Percentiles rank a stretch among this genome's conserved stretches.
These are phyloP conservation scores for Hygrocybe coccinea DNA, from an alignment of 768 basidiomycete genomes.

Conservation along the genomic window DNA sequence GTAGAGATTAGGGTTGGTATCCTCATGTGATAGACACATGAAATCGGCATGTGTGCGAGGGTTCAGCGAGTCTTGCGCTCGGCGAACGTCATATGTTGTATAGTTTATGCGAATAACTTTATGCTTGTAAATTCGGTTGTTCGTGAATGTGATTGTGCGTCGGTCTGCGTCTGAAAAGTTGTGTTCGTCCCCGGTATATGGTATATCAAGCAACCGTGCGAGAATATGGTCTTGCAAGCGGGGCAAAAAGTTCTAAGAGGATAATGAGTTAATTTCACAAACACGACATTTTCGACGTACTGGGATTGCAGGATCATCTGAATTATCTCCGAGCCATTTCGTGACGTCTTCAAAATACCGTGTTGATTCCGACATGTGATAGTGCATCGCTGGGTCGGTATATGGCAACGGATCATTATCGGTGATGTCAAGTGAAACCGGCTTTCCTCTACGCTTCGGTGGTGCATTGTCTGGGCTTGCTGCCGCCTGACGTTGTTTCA, in stretches of 20 bases:
- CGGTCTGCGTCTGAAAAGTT: constrained; percentile 14
- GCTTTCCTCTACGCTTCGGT: background rate
- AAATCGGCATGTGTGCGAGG: constrained; percentile 11
- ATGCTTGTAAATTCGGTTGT: constrained; percentile 28
- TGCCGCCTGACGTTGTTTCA: constrained; percentile 15
- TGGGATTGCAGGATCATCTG: constrained; percentile 11
- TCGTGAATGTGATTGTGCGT: constrained; percentile 13
- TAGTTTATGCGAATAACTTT: constrained; percentile 25
- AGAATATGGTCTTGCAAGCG: constrained; percentile 29
- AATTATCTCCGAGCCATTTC: constrained; percentile 7
- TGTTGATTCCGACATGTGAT: constrained; percentile 21
- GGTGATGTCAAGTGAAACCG: background rate
- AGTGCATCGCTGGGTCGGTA: background rate
- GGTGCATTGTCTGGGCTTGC: constrained; percentile 4
- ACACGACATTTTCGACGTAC: constrained; percentile 14
- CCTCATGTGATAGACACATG: constrained; percentile 9
- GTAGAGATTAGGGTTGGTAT: constrained; percentile 21
- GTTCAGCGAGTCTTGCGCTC: constrained; percentile 35
- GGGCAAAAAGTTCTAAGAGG: constrained; percentile 22
- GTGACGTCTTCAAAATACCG: constrained; percentile 20
- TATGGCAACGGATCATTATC: background rate
- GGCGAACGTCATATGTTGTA: constrained; percentile 28
- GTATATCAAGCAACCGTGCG: constrained; percentile 15
- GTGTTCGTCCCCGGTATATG: constrained; percentile 15
- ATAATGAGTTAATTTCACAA: constrained; percentile 9